Evolutionary conservation across 176 grass and related monocot species (phyloP).

Genomic region (Zoysia japonica): DNA sequence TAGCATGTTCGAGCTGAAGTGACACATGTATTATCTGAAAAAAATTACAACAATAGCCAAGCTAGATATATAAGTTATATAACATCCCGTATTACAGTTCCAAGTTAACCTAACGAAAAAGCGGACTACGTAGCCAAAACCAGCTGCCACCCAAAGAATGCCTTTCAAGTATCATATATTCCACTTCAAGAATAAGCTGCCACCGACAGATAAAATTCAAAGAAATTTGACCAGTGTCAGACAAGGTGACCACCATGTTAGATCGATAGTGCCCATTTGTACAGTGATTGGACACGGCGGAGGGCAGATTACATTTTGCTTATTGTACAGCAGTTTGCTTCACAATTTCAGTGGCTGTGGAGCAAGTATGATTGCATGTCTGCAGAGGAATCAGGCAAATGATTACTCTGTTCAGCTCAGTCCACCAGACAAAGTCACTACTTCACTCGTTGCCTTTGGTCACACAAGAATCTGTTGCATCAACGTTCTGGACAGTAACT

Average conservation of each 20-base stretch:
- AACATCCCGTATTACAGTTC: slow-evolving; percentile 47
- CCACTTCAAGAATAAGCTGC: slow-evolving; percentile 8
- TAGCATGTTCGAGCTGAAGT: slow-evolving; percentile 38
- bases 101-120: slow-evolving; percentile 42
- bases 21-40: slow-evolving; percentile 26
- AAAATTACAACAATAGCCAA: slow-evolving; percentile 54
- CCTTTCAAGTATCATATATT: slow-evolving; percentile 31
- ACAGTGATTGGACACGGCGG: slow-evolving; percentile 44
- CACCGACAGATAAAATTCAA: slow-evolving; percentile 39
- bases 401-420: slow-evolving; percentile 42
- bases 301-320: slow-evolving; percentile 42
- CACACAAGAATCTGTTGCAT: slow-evolving; percentile 27
- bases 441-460: slow-evolving; percentile 42
- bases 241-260: background rate
- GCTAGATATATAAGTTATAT: slow-evolving; percentile 43
- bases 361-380: slow-evolving; percentile 37
- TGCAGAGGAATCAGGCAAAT: slow-evolving; percentile 28
- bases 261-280: slow-evolving; percentile 44
- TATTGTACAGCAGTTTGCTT: background rate
- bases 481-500: background rate
- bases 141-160: slow-evolving; percentile 52
- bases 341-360: slow-evolving; percentile 27
- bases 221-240: slow-evolving; percentile 38
- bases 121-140: slow-evolving; percentile 47
- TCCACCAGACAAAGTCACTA: slow-evolving; percentile 23